A percentile compares a stretch with the other conserved stretches of the same genome.
Evolutionary conservation across 2,329 filamentous ascomycete species (phyloP).

Genomic region (Periglandula ipomoeae): DNA sequence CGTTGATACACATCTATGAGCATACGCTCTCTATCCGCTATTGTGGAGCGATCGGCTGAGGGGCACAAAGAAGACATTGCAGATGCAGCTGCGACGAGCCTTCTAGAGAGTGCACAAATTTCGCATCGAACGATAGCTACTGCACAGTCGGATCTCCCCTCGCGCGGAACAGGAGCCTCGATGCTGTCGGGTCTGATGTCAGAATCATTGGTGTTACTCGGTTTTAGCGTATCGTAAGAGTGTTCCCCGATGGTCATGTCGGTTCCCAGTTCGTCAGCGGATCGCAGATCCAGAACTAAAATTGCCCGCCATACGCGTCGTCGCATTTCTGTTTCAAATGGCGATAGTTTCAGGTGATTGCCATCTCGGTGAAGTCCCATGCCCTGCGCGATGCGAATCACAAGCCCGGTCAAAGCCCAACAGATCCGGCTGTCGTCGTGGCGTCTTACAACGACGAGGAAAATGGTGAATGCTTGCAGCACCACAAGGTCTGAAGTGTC

Average conservation of each 20-base stretch:
- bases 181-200: constrained; percentile 37
- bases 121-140: constrained; percentile 41
- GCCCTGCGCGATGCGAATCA: constrained; percentile 49
- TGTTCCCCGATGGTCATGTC: constrained; percentile 33
- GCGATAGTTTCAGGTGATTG: constrained; percentile 38
- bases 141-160: constrained; percentile 45
- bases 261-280: constrained; percentile 44
- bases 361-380: constrained; percentile 53
- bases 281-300: constrained; percentile 44
- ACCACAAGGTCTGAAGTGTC: constrained; percentile 47
- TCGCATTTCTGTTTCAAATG: constrained; percentile 52
- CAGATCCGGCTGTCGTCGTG: constrained; percentile 43
- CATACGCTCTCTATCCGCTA: constrained; percentile 31
- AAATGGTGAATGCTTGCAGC: constrained; percentile 49
- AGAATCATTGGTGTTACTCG: constrained; percentile 40
- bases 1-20: constrained; percentile 43
- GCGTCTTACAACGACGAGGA: constrained; percentile 38
- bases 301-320: constrained; percentile 55
- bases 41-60: constrained; percentile 18
- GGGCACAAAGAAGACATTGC: constrained; percentile 23
- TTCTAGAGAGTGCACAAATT: constrained; percentile 32
- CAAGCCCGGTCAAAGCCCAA: constrained; percentile 50
- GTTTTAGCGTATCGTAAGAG: constrained; percentile 38
- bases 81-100: constrained; percentile 24
- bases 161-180: constrained; percentile 36